These are phyloP conservation scores for Lichtheimia ornata DNA, from an alignment of 371 early-diverging fungal species.

Conservation along the genomic window DNA sequence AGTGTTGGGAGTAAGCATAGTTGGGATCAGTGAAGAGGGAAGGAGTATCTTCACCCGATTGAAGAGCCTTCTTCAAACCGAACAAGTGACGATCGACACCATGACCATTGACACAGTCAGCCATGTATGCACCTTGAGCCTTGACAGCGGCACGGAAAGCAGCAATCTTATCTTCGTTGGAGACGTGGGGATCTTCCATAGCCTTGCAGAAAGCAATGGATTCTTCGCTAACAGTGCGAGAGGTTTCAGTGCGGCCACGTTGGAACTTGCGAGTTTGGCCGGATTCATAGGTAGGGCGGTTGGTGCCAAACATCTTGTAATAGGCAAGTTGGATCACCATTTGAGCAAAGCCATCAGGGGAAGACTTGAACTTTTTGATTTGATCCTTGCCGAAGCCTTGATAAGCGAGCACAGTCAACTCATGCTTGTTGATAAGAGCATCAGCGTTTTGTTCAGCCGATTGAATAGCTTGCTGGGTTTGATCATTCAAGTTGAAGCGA, in stretches of 20 bases:
- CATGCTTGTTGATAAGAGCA: constrained; percentile 71
- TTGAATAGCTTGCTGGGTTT: constrained; percentile 56
- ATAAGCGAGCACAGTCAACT: constrained; percentile 79
- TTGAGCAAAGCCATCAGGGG: constrained; percentile 93
- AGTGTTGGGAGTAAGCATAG: constrained; percentile 81
- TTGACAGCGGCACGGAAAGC: constrained; percentile 75
- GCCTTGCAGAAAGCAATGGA: constrained; percentile 83
- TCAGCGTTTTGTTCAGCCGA: constrained; percentile 74
- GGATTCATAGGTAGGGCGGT: constrained; percentile 89
- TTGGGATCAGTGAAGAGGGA: constrained; percentile 83
- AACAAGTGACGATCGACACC: constrained; percentile 95
- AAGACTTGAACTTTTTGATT: constrained; percentile 86
- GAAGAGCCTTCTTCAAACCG: constrained; percentile 60
- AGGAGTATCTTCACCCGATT: constrained; percentile 76
- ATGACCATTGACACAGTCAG: constrained; percentile 74
- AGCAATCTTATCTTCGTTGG: constrained; percentile 60
- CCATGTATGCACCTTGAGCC: constrained; percentile 82
- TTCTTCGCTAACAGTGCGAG: constrained; percentile 81
- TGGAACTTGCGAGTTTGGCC: constrained; percentile 90
- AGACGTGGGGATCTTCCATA: constrained; percentile 73
- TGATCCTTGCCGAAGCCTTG: constrained; percentile 87
- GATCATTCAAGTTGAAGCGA: constrained; percentile 65
- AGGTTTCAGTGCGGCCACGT: constrained; percentile 95
- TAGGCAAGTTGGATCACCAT: constrained; percentile 97
- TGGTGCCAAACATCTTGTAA: constrained; percentile 82